A percentile compares a stretch with the other conserved stretches of the same genome.
Conservation (phyloP, 768 basidiomycete species). For the Suillus cothurnatus region DNA sequence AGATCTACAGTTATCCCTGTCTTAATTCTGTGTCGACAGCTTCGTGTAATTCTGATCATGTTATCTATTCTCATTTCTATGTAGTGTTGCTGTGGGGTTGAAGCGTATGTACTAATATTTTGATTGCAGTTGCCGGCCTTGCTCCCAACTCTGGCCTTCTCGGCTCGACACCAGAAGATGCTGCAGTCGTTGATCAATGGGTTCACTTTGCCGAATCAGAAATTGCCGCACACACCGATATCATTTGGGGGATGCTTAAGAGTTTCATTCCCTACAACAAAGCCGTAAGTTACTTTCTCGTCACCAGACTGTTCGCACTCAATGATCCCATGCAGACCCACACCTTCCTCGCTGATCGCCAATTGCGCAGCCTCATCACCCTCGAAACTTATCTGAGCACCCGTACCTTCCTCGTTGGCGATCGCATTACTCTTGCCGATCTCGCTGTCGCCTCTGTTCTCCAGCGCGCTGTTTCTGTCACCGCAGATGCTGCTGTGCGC, state of each 20-base stretch:
- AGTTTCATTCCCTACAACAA: conserved; percentile 79
- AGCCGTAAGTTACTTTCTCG: conserved; percentile 51
- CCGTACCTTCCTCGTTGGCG: conserved; percentile 89
- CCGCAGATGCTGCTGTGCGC: conserved; percentile 68
- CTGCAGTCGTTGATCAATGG: conserved; percentile 88
- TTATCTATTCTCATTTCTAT: conserved; percentile 3
- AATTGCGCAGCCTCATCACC: conserved; percentile 58
- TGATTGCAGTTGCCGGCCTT: conserved; percentile 65
- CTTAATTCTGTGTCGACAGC: conserved; percentile 65
- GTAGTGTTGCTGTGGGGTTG: background rate
- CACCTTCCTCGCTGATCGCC: conserved; percentile 51
- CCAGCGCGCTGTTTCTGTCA: conserved; percentile 51
- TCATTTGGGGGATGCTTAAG: conserved; percentile 44
- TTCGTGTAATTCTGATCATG: conserved; percentile 15
- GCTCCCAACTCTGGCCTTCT: conserved; percentile 81
- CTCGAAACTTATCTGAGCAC: conserved; percentile 74
- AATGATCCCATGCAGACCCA: conserved; percentile 51
- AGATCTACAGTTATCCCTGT: conserved; percentile 71
- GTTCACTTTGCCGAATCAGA: conserved; percentile 71
- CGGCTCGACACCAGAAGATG: conserved; percentile 62
- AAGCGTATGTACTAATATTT: conserved; percentile 15
- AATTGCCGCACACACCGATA: conserved; percentile 42
- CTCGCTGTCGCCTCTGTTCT: conserved; percentile 65
- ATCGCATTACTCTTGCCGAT: conserved; percentile 95
- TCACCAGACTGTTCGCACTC: conserved; percentile 4